Conservation (phyloP, 2,329 filamentous ascomycete genomes). For the Pezicula radicicola region DNA sequence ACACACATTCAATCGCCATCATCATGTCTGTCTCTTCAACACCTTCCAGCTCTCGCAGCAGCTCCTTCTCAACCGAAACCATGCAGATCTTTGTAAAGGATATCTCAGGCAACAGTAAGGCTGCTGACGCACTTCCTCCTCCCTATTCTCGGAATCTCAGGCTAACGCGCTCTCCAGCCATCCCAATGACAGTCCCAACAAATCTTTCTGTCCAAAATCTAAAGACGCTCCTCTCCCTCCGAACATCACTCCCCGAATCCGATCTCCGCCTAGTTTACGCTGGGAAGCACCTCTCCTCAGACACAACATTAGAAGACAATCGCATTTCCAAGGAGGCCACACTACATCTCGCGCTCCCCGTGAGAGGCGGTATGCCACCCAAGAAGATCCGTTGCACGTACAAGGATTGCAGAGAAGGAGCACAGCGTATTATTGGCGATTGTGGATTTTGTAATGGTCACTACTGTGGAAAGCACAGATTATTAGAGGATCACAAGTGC, state of each 20-base stretch:
- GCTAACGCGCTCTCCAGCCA: conserved; percentile 38
- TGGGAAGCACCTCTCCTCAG: conserved; percentile 49
- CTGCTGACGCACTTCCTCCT: neutral
- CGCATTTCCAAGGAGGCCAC: conserved; percentile 46
- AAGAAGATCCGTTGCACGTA: conserved; percentile 84
- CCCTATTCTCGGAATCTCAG: conserved; percentile 8
- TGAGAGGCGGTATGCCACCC: conserved; percentile 58
- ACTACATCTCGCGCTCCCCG: conserved; percentile 51
- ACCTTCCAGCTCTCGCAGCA: conserved; percentile 21
- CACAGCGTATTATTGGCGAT: conserved; percentile 92
- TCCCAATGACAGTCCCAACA: conserved; percentile 51
- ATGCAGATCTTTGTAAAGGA: conserved; percentile 63
- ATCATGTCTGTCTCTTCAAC: conserved; percentile 24
- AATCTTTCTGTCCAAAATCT: conserved; percentile 53
- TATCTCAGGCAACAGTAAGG: conserved; percentile 54
- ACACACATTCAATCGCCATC: conserved; percentile 3
- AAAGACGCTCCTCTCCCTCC: conserved; percentile 52
- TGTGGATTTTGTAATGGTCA: conserved; percentile 93
- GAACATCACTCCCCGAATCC: conserved; percentile 47
- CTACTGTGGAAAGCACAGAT: conserved; percentile 91
- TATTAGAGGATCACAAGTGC: conserved; percentile 94
- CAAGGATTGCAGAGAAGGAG: conserved; percentile 83
- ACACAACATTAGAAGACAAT: conserved; percentile 40
- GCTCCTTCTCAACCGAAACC: conserved; percentile 43
- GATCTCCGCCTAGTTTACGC: conserved; percentile 55